phyloP scores from a whole-genome alignment of 2,329 filamentous ascomycete species.

The Penicillium sp. region DNA sequence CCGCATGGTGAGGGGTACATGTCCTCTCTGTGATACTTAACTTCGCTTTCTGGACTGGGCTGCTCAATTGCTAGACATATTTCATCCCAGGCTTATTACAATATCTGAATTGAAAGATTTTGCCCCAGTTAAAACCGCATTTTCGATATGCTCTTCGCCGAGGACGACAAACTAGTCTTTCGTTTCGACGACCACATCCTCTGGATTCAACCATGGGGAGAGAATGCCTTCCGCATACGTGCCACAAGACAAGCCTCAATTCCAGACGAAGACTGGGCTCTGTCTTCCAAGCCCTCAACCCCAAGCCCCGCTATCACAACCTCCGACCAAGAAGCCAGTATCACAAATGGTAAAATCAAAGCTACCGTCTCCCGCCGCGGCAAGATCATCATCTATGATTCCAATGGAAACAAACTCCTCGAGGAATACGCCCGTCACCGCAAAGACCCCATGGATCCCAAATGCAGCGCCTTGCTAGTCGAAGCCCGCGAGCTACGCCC shows the following conservation, averaged over 20 bases:
- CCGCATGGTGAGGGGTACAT: conserved; percentile 9
- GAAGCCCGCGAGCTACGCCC: conserved; percentile 62
- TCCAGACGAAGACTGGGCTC: conserved; percentile 41
- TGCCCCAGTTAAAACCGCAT: background rate
- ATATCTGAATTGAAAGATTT: background rate
- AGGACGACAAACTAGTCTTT: conserved; percentile 37
- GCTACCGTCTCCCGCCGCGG: conserved; percentile 51
- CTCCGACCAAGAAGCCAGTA: conserved; percentile 36
- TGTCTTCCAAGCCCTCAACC: conserved; percentile 25
- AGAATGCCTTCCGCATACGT: conserved; percentile 41
- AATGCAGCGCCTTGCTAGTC: conserved; percentile 60
- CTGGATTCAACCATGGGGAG: conserved; percentile 43
- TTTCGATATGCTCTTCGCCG: conserved; percentile 36
- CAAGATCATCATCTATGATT: conserved; percentile 53
- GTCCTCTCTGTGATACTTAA: conserved; percentile 2
- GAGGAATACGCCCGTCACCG: conserved; percentile 58
- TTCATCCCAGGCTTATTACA: background rate
- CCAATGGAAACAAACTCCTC: conserved; percentile 46
- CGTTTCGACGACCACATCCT: conserved; percentile 42
- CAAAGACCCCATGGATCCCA: conserved; percentile 56
- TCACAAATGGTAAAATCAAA: conserved; percentile 53
- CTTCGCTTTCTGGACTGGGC: background rate
- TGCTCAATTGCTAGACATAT: background rate
- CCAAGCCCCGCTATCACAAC: conserved; percentile 17
- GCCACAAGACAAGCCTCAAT: conserved; percentile 41